Conservation (phyloP, 305 asterid species). For the Solanum hybrid region DNA sequence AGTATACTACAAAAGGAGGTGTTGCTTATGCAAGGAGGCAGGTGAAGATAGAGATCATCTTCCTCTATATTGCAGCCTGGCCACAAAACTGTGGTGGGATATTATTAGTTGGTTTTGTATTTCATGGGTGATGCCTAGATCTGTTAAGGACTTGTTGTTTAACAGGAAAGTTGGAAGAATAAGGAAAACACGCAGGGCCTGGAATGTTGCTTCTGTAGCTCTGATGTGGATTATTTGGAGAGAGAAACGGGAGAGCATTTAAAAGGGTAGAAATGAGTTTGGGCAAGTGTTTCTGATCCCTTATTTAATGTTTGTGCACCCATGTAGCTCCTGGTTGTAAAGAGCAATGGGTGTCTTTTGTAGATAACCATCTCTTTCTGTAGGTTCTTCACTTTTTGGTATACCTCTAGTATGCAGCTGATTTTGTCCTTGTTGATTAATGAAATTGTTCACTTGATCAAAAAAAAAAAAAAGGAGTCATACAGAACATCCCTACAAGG, state of each 20-base stretch:
- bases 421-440: background rate
- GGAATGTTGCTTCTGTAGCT: background rate
- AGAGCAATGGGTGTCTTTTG: background rate
- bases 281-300: background rate
- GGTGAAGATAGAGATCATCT: background rate
- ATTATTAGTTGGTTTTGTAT: background rate
- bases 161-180: background rate
- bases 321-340: background rate
- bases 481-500: background rate
- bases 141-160: background rate
- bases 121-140: background rate
- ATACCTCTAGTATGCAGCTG: background rate
- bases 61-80: background rate
- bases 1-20: background rate
- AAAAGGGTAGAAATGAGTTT: background rate
- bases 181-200: background rate
- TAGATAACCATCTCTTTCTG: background rate
- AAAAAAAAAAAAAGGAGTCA: background rate
- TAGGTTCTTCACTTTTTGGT: background rate
- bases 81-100: background rate
- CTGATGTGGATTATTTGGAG: background rate
- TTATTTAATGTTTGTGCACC: background rate
- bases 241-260: background rate
- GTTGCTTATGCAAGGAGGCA: background rate
- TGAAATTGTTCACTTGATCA: background rate